These are phyloP conservation scores for Dryas octopetala DNA, from an alignment of 306 rosid genomes.

Conservation along the genomic window DNA sequence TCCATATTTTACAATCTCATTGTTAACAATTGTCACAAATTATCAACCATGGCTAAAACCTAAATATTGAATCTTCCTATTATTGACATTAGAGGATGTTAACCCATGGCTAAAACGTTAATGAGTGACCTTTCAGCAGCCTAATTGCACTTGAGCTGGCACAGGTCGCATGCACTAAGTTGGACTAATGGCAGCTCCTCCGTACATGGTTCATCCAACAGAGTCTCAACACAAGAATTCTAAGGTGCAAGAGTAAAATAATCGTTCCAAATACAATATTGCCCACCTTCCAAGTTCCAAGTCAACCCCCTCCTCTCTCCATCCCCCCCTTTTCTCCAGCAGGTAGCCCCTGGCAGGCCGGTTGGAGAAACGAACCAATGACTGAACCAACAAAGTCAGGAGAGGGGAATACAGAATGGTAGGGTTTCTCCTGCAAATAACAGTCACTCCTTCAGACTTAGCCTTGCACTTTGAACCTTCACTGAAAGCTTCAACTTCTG, in stretches of 20 bases:
- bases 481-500: constrained; percentile 86
- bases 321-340: not conserved
- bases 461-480: constrained; percentile 92
- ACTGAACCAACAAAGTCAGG: not conserved
- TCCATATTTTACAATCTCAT: not conserved
- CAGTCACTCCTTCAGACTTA: constrained; percentile 77
- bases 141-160: not conserved
- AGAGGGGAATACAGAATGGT: constrained; percentile 8
- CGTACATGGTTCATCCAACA: not conserved
- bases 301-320: not conserved
- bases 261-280: constrained; percentile 9
- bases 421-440: constrained; percentile 11
- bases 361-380: constrained; percentile 3
- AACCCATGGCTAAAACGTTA: not conserved
- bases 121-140: not conserved
- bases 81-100: not conserved
- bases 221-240: not conserved
- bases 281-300: not conserved
- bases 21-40: not conserved
- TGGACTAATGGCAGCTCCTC: not conserved
- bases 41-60: not conserved
- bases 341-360: not conserved
- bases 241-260: not conserved
- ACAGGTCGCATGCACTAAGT: not conserved
- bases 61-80: not conserved